phyloP scores from a whole-genome alignment of 129 eudicot species.

The Tagetes erecta region DNA sequence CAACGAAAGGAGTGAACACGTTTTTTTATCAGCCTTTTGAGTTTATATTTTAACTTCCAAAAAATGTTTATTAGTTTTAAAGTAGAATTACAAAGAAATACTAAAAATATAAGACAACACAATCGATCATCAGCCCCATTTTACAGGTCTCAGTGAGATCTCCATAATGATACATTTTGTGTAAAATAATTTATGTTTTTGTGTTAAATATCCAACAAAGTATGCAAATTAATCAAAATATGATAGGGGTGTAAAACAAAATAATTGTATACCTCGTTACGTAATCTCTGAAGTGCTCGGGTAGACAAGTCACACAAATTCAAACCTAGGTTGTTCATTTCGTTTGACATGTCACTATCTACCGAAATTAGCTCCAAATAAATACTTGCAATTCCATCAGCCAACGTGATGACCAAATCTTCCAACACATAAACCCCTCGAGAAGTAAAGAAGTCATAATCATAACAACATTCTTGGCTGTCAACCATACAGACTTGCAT shows the following conservation, averaged over 20 bases:
- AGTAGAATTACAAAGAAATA: neutral
- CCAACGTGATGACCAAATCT: constrained; percentile 83
- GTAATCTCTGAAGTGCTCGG: constrained; percentile 91
- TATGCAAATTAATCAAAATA: neutral
- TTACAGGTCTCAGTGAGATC: constrained; percentile 4
- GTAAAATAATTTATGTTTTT: neutral
- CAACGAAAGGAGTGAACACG: neutral
- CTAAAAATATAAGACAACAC: neutral
- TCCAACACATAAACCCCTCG: constrained; percentile 74
- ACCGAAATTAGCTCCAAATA: constrained; percentile 95
- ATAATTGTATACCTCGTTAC: constrained; percentile 64
- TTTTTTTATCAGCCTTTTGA: neutral
- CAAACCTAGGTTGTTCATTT: constrained; percentile 48
- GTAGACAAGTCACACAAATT: constrained; percentile 82
- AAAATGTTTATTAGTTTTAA: neutral
- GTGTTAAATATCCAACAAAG: neutral
- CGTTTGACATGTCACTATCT: constrained; percentile 82
- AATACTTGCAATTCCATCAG: constrained; percentile 90
- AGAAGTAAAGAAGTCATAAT: constrained; percentile 47
- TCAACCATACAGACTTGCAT: constrained; percentile 21
- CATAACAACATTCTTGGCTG: constrained; percentile 67
- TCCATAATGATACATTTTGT: neutral
- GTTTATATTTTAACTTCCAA: neutral
- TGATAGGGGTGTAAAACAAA: neutral
- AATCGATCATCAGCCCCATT: neutral